Percentiles rank a stretch among this genome's conserved stretches.
phyloP scores from a whole-genome alignment of 768 basidiomycete genomes.

The Rhodosporidiobolus sp. region DNA sequence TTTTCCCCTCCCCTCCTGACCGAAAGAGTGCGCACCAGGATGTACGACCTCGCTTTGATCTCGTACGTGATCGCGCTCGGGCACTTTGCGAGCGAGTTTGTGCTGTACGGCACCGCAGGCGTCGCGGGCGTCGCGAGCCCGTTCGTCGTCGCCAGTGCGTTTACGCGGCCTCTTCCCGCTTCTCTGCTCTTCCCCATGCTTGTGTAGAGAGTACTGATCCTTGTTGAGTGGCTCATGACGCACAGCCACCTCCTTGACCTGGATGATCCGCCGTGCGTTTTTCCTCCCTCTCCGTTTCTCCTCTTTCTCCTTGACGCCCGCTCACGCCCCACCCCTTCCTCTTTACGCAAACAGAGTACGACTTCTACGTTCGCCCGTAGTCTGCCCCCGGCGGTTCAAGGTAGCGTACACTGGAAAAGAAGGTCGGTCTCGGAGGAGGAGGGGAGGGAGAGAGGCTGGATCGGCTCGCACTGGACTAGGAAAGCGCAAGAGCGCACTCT shows the following conservation, averaged over 20 bases:
- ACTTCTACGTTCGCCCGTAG: constrained; percentile 62
- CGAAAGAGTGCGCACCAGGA: constrained; percentile 52
- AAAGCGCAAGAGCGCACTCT: no score
- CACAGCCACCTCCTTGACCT: constrained; percentile 59
- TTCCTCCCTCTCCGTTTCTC: no score
- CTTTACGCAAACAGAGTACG: constrained; percentile 52
- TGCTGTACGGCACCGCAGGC: constrained; percentile 74
- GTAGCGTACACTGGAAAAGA: no score
- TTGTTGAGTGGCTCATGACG: no score
- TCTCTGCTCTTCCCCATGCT: background rate
- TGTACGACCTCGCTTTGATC: constrained; percentile 83
- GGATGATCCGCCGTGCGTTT: constrained; percentile 66
- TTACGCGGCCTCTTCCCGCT: constrained; percentile 46
- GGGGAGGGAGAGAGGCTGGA: no score
- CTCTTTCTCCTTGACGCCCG: no score
- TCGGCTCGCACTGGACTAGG: no score
- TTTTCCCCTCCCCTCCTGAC: background rate
- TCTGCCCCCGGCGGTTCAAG: no score
- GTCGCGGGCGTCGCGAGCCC: constrained; percentile 67
- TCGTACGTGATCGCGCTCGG: constrained; percentile 86
- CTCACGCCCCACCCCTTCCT: background rate
- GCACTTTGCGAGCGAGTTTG: constrained; percentile 81
- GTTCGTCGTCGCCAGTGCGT: constrained; percentile 79
- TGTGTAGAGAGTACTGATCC: background rate
- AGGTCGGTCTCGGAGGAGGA: no score